These are phyloP conservation scores for Cladosporium sp. DNA, from an alignment of 2,329 filamentous ascomycete genomes.

Conservation along the genomic window DNA sequence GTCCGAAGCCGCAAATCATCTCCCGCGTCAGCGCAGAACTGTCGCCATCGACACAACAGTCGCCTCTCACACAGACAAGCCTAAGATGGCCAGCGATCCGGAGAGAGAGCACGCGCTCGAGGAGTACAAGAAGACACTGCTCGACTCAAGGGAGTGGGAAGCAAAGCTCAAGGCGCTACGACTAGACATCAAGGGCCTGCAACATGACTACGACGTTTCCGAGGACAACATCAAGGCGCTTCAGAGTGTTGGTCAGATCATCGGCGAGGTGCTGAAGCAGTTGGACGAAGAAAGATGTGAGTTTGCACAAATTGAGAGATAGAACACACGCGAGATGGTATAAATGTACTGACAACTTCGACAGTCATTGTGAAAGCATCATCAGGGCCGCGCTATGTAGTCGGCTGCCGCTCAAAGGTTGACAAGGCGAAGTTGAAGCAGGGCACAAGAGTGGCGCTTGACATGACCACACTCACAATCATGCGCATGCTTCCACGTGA, in stretches of 20 bases:
- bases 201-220: slow-evolving; percentile 93
- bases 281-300: slow-evolving; percentile 97
- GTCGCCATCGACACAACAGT: slow-evolving; percentile 14
- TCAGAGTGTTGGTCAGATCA: slow-evolving; percentile 98
- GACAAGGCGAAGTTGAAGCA: slow-evolving; percentile 98
- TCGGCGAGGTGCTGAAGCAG: slow-evolving; percentile 98
- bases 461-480: slow-evolving; percentile 99
- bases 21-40: not conserved
- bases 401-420: slow-evolving; percentile 97
- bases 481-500: slow-evolving; percentile 99
- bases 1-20: not conserved
- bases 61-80: not conserved
- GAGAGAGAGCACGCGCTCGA: slow-evolving; percentile 55
- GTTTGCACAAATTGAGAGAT: slow-evolving; percentile 39
- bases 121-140: slow-evolving; percentile 57
- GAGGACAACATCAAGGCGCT: slow-evolving; percentile 99
- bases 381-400: slow-evolving; percentile 94
- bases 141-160: slow-evolving; percentile 98
- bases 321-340: not conserved
- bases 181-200: slow-evolving; percentile 91
- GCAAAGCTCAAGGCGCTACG: slow-evolving; percentile 93
- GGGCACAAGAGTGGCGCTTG: slow-evolving; percentile 92
- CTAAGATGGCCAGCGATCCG: slow-evolving; percentile 43
- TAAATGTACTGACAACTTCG: slow-evolving; percentile 21
- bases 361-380: slow-evolving; percentile 98